Base-by-base conservation (phyloP, 805 yeast species). In the Kazachstania psychrophila region DNA sequence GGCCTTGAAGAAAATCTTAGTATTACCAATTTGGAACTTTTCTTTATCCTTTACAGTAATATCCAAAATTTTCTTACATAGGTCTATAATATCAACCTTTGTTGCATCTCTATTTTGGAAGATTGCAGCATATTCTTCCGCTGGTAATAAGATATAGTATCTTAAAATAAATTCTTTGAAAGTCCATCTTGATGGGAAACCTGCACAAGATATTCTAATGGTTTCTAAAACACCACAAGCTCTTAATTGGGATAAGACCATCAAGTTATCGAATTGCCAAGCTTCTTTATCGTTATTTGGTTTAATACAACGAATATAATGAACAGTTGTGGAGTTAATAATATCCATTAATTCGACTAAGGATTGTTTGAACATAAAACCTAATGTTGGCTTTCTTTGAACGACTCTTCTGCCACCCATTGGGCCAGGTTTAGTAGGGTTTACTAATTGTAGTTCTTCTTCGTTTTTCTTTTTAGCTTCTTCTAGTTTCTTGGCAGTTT, bases 201-300 rank as follows among this genome's bases (percentile, higher is more conserved):
- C 98, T 34, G 95, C 96, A 65, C 96, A 88, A 2, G 96, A 88
- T 33, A 89, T 89, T 53, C 95, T 70, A 55, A 89, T 89, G 2
- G 98, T 92, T 59, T 92, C 98, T 48, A 89, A 69, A 32, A 89
- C 97, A 80, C 98, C 98, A 69, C 98, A 89, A 5, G 98, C 98
- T 58, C 98, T 75, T 44, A 89, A 70, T 62, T 89, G 98, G 5
- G 94, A 80, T 42, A 92, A 69, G 11, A 89, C 97, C 96, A 89
- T 88, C 29, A 87, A 72, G 12, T 94, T 86, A 54, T 87, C 95
- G 61, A 89, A 89, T 58, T 79, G 81, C 97, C 98, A 89, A 2
- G 97, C 95, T 43, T 76, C 79, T 61, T 92, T 89, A 45, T 77
- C 79, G 52, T 87, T 96, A 59, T 89, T 89, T 5, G 98, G 97